Conservation (phyloP, 2,329 filamentous ascomycete species). For the Hysterium pulicare region DNA sequence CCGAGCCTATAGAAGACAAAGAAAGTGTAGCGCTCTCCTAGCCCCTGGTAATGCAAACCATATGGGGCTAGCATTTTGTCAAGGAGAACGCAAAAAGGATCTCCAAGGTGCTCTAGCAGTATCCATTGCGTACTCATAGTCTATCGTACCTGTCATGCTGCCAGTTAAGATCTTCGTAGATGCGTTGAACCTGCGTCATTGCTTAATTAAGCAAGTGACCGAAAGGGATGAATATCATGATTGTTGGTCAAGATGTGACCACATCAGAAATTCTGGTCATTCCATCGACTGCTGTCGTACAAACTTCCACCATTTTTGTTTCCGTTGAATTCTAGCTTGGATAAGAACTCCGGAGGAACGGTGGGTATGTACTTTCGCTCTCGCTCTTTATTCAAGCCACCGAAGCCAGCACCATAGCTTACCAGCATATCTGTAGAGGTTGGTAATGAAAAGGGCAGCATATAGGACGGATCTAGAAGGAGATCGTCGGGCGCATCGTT, state of each 20-base stretch:
- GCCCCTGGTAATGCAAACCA: too few species aligned
- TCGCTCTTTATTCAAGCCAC: conserved; percentile 84
- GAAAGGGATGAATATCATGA: too few species aligned
- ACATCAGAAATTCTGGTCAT: conserved; percentile 34
- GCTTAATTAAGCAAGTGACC: too few species aligned
- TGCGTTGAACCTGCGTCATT: conserved; percentile 5
- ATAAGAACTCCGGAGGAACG: conserved; percentile 87
- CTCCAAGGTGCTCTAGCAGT: neutral
- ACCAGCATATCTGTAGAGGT: conserved; percentile 97
- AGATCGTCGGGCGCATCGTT: conserved; percentile 71
- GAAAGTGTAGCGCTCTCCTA: too few species aligned
- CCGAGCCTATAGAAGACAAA: too few species aligned
- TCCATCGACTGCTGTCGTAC: conserved; percentile 31
- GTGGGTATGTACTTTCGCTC: conserved; percentile 95
- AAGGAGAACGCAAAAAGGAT: too few species aligned
- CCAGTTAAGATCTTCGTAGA: neutral
- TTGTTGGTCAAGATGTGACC: conserved; percentile 1
- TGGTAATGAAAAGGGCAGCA: conserved; percentile 91
- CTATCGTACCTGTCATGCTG: conserved; percentile 4
- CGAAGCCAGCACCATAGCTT: conserved; percentile 90
- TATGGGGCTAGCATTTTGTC: too few species aligned
- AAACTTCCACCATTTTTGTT: conserved; percentile 27
- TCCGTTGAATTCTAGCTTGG: conserved; percentile 68
- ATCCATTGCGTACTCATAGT: neutral
- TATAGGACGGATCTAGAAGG: conserved; percentile 82